Conservation (phyloP, 2,329 filamentous ascomycete species). For the Fusarium abutilonis region DNA sequence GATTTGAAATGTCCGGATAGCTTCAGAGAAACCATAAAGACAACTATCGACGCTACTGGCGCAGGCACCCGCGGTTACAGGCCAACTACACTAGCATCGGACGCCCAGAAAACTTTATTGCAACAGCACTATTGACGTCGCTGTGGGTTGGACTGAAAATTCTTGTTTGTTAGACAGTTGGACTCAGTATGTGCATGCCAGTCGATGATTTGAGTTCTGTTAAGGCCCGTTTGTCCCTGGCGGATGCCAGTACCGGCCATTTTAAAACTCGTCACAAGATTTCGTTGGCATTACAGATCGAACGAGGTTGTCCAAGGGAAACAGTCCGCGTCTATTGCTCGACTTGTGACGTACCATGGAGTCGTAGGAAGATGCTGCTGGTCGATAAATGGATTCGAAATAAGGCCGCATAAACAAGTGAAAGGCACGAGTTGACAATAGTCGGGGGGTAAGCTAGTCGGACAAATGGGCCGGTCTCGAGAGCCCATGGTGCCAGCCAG, state of each 20-base stretch:
- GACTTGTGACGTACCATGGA: not conserved
- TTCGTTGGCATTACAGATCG: conserved; percentile 8
- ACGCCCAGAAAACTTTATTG: conserved; percentile 24
- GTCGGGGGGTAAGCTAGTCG: too few species aligned
- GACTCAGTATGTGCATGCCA: conserved; percentile 22
- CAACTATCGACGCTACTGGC: conserved; percentile 21
- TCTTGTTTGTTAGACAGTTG: not conserved
- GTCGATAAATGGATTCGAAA: not conserved
- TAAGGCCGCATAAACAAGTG: too few species aligned
- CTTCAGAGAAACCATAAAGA: conserved; percentile 30
- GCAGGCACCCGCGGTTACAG: conserved; percentile 29
- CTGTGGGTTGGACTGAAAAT: conserved; percentile 7
- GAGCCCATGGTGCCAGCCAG: too few species aligned
- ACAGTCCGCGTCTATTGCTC: not conserved
- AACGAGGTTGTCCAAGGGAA: not conserved
- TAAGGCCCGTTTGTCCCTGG: conserved; percentile 1
- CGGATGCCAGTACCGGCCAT: too few species aligned
- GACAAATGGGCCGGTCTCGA: too few species aligned
- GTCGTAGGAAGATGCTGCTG: not conserved
- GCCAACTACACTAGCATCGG: conserved; percentile 4
- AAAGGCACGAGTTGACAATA: too few species aligned
- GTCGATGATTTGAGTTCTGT: conserved; percentile 22
- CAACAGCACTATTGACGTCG: conserved; percentile 1
- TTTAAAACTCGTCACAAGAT: not conserved
- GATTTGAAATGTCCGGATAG: conserved; percentile 21